Base-by-base conservation (phyloP, 2,329 filamentous ascomycete genomes). In the Fusarium sp. region DNA sequence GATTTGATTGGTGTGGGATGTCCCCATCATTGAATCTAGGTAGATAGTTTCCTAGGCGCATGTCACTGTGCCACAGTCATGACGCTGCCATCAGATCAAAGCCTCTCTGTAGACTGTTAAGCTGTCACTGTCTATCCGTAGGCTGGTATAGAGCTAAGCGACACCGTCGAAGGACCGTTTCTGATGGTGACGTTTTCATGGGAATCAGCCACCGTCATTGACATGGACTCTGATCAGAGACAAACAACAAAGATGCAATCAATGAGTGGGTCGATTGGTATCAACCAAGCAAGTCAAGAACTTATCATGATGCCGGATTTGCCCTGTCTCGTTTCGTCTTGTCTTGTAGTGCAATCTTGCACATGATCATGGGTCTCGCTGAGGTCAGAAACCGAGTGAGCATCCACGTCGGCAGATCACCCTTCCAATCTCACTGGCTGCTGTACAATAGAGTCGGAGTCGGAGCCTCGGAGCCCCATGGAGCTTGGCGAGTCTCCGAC, bases 41-140 rank as follows among this genome's bases (percentile, higher is more conserved):
- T 23, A n/a, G 50, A 38, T 21, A 20, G 43, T 41, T n/a, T 26
- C 29, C 35, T 18, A 57, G 50, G 57, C 63, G 35, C 50, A 69
- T 42, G 43, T 44, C 46, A 58, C 71, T 74, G 71, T 73, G 71
- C 69, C 71, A 74, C 71, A 72, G 31, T 59, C 67, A 68, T 62
- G 66, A 62, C 56, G 57, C 58, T 66, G 41, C 48, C 24, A 63
- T 47, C 49, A 61, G 46, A 58, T 48, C 55, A 49, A 49, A 23
- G 20, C 15, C 50, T 31, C 28, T 21, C 26, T 28, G 39, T 38
- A 11, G 31, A 20, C 28, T 23, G 20, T 41, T 37, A 61, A 55
- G 47, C 47, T 47, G 53, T 29, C 50, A n/a, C n/a, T n/a, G n/a
- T n/a, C n/a, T n/a, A n/a, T n/a, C n/a, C n/a, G n/a, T 28, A 33